Base-by-base conservation (phyloP, 306 rosid genomes). In the Hippophae tibetana region DNA sequence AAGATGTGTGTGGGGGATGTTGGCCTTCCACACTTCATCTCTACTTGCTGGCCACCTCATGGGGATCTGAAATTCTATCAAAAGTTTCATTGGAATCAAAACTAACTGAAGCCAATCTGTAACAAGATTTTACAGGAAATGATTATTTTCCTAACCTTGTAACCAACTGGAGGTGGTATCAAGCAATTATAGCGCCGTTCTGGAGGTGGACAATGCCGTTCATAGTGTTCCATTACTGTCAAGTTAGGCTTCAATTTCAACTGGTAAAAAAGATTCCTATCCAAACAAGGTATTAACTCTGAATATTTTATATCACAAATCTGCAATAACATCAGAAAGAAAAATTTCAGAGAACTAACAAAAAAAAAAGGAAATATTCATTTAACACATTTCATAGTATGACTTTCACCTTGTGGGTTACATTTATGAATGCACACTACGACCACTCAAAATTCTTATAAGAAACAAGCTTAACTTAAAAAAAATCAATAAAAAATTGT, bases 1-100 rank as follows among this genome's bases (percentile, higher is more conserved):
- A 66, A 82, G 87, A 63, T 68, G 82, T 0, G 87, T 82, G 48
- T 82, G 84, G 5, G 87, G 87, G 52, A 82, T 82, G 76, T 82
- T 82, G 23, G 77, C 84, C 79, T 76, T 82, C 87, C 87, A 82
- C 66, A 78, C 87, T 73, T 78, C 87, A 41, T 82, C 87, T 68
- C 87, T 76, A 64, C 87, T 82, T 7, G 53, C 73, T 5, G 87
- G 87, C 87, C 87, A 82, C 43, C 84, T 76, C 38, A 82, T 66
- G 54, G 84, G 78, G 25, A 82, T 74, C 87, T 82, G 78, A 82
- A 72, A 67, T 56, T 69, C 81, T 74, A 72, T 31, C 47, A 59
- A 65, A 12, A 41, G 57, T 41, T 49, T 50, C 52, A 54, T 57
- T 10, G 45, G 77, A 69, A 73, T 67, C 74, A 82, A 69, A 69